Percentiles rank a stretch among this genome's conserved stretches.
Evolutionary conservation across 208 protist genomes (phyloP).

Genomic region (Trypanosoma avium): DNA sequence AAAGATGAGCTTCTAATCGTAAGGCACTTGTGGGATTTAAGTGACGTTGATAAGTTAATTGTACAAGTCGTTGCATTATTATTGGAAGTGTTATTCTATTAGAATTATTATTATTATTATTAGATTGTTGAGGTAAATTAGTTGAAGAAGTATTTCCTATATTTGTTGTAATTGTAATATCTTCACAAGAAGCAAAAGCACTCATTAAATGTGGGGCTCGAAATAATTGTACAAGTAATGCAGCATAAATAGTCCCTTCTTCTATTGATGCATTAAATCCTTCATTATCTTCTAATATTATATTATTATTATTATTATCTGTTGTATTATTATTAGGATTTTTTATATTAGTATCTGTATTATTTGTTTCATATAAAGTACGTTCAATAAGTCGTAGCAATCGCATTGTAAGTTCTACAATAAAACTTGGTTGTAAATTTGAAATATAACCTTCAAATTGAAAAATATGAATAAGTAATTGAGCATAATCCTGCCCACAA

Average conservation of each 20-base stretch:
- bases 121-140: neutral
- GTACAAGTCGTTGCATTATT: conserved; percentile 27
- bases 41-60: conserved; percentile 37
- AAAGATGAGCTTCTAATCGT: conserved; percentile 49
- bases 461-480: conserved; percentile 49
- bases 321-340: neutral
- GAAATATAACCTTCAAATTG: conserved; percentile 51
- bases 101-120: neutral
- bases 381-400: conserved; percentile 48
- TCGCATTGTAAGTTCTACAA: conserved; percentile 37
- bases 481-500: conserved; percentile 62
- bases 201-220: conserved; percentile 27
- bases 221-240: conserved; percentile 26
- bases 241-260: conserved; percentile 26
- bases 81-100: conserved; percentile 16
- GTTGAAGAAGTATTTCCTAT: too few species aligned
- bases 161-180: conserved; percentile 6
- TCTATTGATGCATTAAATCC: conserved; percentile 11
- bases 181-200: conserved; percentile 25
- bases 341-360: neutral
- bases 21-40: conserved; percentile 40
- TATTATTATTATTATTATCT: neutral
- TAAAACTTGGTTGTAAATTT: conserved; percentile 36
- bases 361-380: conserved; percentile 21
- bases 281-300: neutral